Percentiles rank a stretch among this genome's conserved stretches.
These are phyloP conservation scores for Plenodomus lindquistii DNA, from an alignment of 2,329 filamentous ascomycete species.

Conservation along the genomic window DNA sequence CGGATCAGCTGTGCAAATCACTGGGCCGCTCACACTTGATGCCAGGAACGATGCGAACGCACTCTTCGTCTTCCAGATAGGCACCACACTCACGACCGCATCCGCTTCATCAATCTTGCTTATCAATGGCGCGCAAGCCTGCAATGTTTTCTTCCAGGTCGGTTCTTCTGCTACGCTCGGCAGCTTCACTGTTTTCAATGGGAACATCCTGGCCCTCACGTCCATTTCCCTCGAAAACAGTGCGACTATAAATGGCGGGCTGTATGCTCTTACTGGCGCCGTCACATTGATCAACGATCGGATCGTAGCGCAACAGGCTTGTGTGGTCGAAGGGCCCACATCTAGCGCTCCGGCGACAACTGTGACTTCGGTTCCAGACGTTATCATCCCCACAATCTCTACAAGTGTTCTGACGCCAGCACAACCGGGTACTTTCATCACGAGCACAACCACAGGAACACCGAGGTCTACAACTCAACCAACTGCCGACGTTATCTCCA, in stretches of 20 bases:
- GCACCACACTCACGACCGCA: conserved; percentile 11
- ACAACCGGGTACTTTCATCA: not conserved
- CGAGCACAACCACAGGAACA: not conserved
- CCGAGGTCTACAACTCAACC: not conserved
- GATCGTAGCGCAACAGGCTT: conserved; percentile 2
- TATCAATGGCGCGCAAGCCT: conserved; percentile 14
- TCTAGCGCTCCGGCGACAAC: no score
- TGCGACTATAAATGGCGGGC: conserved; percentile 7
- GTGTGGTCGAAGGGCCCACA: no score
- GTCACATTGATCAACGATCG: conserved; percentile 12
- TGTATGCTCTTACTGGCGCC: conserved; percentile 12
- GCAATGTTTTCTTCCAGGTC: conserved; percentile 15
- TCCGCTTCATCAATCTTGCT: conserved; percentile 6
- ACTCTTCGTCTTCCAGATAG: conserved; percentile 15
- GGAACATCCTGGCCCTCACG: conserved; percentile 10
- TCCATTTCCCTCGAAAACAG: conserved; percentile 8
- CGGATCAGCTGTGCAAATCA: conserved; percentile 3
- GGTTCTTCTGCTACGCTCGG: conserved; percentile 14
- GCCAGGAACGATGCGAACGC: conserved; percentile 10
- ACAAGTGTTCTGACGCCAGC: no score
- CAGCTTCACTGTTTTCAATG: conserved; percentile 6
- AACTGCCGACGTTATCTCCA: not conserved
- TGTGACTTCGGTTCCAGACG: not conserved
- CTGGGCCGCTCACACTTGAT: conserved; percentile 12
- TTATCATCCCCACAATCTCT: not conserved